Evolutionary conservation across 176 grass and related monocot genomes (phyloP).

Genomic region (Hordeum marinum): DNA sequence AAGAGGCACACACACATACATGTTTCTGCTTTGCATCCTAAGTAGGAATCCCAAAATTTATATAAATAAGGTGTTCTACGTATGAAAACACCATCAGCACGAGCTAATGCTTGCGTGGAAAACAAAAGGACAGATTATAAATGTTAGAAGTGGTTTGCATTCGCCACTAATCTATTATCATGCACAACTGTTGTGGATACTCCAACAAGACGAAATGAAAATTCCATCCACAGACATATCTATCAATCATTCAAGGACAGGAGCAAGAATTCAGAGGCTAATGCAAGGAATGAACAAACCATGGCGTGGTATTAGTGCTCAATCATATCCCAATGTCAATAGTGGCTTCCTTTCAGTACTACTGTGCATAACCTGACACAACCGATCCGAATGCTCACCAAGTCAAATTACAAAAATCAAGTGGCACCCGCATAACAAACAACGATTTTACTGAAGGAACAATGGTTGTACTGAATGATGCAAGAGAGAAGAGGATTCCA

Average conservation of each 20-base stretch:
- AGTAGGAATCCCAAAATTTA: neutral
- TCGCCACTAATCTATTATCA: neutral
- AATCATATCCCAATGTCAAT: neutral
- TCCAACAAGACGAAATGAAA: neutral
- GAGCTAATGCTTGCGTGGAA: neutral
- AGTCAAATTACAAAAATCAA: neutral
- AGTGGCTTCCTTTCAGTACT: neutral
- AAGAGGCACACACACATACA: neutral
- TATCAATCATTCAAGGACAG: neutral
- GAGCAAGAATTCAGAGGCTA: neutral
- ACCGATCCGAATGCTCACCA: neutral
- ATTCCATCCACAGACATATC: neutral
- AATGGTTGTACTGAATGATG: no score
- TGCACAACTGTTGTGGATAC: neutral
- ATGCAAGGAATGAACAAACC: neutral
- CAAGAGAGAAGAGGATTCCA: neutral
- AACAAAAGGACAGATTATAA: neutral
- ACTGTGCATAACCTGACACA: neutral
- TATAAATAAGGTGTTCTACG: neutral
- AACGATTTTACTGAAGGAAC: neutral
- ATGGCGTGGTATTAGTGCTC: neutral
- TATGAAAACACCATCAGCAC: neutral
- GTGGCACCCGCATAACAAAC: neutral
- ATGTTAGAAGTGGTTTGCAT: neutral
- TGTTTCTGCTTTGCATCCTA: neutral